These are phyloP conservation scores for Entomortierella parvispora DNA, from an alignment of 192 early-diverging fungal genomes.

Conservation along the genomic window DNA sequence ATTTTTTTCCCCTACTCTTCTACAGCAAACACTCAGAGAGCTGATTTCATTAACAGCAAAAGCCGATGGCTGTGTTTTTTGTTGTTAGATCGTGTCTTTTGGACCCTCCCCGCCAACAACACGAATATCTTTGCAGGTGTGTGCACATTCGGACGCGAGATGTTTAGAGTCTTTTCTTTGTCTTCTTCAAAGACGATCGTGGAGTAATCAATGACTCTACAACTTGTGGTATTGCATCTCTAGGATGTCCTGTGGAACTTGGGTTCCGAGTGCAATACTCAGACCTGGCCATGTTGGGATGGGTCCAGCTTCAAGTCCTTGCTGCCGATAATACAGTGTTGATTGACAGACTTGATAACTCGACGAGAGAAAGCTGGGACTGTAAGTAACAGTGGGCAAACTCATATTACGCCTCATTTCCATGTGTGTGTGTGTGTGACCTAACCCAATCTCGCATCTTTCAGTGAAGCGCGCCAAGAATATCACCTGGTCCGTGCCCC, in stretches of 20 bases:
- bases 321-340: constrained; percentile 1
- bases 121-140: constrained; percentile 15
- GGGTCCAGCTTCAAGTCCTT: constrained; percentile 39
- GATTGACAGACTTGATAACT: constrained; percentile 23
- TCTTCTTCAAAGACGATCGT: neutral
- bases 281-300: constrained; percentile 30
- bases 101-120: constrained; percentile 18
- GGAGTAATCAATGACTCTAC: neutral
- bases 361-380: constrained; percentile 31
- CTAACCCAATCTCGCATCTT: no score
- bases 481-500: neutral
- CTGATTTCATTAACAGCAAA: no score
- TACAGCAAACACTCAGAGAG: neutral
- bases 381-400: no score
- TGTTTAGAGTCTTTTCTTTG: no score
- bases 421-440: no score
- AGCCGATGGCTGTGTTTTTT: neutral
- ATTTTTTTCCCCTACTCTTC: neutral
- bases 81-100: constrained; percentile 19
- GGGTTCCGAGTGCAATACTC: constrained; percentile 47
- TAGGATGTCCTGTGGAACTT: constrained; percentile 30
- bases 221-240: neutral
- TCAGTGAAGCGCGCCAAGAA: neutral
- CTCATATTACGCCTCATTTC: no score
- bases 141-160: no score